Evolutionary conservation across 768 basidiomycete genomes (phyloP).

Genomic region (Suillus spraguei): DNA sequence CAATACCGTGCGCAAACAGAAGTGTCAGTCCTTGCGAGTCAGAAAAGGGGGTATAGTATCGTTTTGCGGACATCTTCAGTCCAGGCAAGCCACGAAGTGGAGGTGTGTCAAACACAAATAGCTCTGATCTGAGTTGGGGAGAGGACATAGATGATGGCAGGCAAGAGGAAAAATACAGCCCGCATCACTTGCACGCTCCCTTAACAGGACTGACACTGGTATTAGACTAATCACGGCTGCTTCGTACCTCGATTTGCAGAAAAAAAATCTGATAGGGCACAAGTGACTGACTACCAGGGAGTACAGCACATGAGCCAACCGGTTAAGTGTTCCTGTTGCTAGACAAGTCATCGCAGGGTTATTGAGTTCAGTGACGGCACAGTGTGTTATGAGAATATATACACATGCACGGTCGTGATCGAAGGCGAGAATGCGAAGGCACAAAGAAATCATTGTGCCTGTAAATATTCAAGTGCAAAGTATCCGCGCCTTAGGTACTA

Average conservation of each 20-base stretch:
- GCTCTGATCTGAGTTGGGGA: slow-evolving; percentile 3
- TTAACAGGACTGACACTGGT: not conserved
- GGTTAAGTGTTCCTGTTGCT: not conserved
- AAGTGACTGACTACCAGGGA: not conserved
- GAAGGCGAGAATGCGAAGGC: not conserved
- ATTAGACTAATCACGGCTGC: not conserved
- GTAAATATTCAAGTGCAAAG: not conserved
- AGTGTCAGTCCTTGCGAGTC: slow-evolving; percentile 42
- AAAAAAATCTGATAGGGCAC: not conserved
- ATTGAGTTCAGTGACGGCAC: not conserved
- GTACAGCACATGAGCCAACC: not conserved
- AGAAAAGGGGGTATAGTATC: slow-evolving; percentile 37
- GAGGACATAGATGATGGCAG: slow-evolving; percentile 1
- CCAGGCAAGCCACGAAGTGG: slow-evolving; percentile 9
- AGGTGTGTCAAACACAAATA: slow-evolving; percentile 12
- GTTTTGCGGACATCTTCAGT: slow-evolving; percentile 48
- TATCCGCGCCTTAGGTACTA: not conserved
- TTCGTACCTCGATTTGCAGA: slow-evolving; percentile 5
- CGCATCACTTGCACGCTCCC: not conserved
- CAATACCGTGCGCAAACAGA: slow-evolving; percentile 50
- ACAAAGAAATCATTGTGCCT: not conserved
- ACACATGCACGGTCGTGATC: not conserved
- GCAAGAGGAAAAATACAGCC: not conserved
- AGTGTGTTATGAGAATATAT: not conserved
- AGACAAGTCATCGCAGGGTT: slow-evolving; percentile 1